Conservation (phyloP, 345 rosid species). For the Populus nigra region DNA sequence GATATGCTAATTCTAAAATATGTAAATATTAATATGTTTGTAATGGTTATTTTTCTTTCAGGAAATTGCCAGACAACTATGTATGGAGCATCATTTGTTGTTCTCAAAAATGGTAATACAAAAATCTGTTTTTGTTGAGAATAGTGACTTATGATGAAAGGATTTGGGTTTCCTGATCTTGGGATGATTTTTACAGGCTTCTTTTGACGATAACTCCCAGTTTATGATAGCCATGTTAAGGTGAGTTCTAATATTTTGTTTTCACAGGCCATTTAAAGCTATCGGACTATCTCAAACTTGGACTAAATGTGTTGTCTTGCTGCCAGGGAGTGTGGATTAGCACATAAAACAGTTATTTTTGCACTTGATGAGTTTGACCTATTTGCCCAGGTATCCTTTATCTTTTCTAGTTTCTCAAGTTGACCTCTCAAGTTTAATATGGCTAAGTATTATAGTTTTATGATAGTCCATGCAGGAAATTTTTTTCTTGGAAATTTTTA, state of each 20-base stretch:
- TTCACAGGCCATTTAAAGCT: background rate
- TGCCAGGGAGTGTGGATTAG: slow-evolving; percentile 91
- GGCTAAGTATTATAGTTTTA: background rate
- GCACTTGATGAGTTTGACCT: slow-evolving; percentile 86
- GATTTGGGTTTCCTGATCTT: slow-evolving; percentile 14
- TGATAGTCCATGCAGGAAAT: background rate
- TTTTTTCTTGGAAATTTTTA: background rate
- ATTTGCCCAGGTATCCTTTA: slow-evolving; percentile 73
- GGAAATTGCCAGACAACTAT: slow-evolving; percentile 92
- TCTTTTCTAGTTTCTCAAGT: background rate
- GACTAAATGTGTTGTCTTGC: slow-evolving; percentile 17
- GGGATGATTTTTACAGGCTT: slow-evolving; percentile 56
- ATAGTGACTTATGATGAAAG: slow-evolving; percentile 6
- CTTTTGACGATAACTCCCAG: slow-evolving; percentile 87
- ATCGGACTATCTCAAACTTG: background rate
- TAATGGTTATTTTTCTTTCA: slow-evolving; percentile 26
- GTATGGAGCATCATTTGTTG: slow-evolving; percentile 68
- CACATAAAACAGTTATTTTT: slow-evolving; percentile 86
- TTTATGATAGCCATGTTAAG: slow-evolving; percentile 79
- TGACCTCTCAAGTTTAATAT: background rate
- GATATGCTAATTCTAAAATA: too few relatives aligned
- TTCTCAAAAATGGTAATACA: slow-evolving; percentile 83
- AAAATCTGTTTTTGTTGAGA: slow-evolving; percentile 6
- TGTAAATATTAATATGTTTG: background rate
- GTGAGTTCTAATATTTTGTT: slow-evolving; percentile 38